A percentile compares a stretch with the other conserved stretches of the same genome.
Evolutionary conservation across 176 grass and related monocot species (phyloP).

Genomic region (Carex scoparia): DNA sequence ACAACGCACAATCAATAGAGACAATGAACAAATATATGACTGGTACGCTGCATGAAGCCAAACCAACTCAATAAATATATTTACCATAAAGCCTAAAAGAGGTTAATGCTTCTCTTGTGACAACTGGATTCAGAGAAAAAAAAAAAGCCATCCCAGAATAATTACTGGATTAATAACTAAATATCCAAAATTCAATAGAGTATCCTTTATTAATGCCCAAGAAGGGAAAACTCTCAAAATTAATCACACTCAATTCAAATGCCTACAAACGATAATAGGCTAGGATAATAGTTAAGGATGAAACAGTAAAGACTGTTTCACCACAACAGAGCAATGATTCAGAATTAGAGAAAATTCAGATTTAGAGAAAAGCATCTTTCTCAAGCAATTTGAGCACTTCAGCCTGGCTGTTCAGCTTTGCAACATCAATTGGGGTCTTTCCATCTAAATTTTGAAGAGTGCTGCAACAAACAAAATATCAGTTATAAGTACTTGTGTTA

Average conservation of each 20-base stretch:
- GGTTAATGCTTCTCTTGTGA: too few species aligned
- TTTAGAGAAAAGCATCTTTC: conserved; percentile 82
- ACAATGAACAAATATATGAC: too few species aligned
- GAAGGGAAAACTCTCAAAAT: not conserved
- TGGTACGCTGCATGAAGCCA: too few species aligned
- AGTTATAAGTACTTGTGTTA: not conserved
- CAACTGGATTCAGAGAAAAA: not conserved
- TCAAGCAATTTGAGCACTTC: conserved; percentile 93
- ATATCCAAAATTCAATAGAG: conserved; percentile 2
- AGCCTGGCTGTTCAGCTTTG: conserved; percentile 80
- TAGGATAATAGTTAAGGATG: not conserved
- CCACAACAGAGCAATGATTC: not conserved
- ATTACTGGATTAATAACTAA: not conserved
- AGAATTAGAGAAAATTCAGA: not conserved
- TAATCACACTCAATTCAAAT: not conserved
- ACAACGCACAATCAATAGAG: too few species aligned
- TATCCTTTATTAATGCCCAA: not conserved
- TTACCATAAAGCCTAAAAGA: too few species aligned
- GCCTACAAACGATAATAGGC: not conserved
- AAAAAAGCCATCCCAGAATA: not conserved
- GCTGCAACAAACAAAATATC: not conserved
- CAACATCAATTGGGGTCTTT: conserved; percentile 81
- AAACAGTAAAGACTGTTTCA: not conserved
- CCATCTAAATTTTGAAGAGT: conserved; percentile 79
- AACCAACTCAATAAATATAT: too few species aligned